phyloP scores from a whole-genome alignment of 2,329 filamentous ascomycete species.

The Botrytis paeoniae region DNA sequence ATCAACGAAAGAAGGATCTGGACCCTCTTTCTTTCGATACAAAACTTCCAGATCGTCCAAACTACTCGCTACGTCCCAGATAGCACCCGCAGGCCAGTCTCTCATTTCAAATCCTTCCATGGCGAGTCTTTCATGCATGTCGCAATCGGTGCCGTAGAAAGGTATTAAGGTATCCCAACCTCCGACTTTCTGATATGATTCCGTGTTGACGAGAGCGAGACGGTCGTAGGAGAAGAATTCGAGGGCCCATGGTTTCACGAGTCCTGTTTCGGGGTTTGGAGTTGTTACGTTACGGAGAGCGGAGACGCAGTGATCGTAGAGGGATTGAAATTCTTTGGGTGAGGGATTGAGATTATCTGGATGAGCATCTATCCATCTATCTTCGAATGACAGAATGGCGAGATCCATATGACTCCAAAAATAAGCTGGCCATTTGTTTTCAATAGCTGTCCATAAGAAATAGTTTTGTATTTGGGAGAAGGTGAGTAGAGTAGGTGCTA shows the following conservation, averaged over 20 bases:
- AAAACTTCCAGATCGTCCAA: constrained; percentile 23
- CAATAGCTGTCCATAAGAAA: constrained; percentile 47
- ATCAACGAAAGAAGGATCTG: constrained; percentile 1
- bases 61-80: constrained; percentile 46
- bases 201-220: constrained; percentile 46
- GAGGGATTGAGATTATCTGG: neutral
- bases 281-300: constrained; percentile 19
- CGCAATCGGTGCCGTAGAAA: constrained; percentile 55
- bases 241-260: constrained; percentile 42
- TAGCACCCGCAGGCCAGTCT: constrained; percentile 43
- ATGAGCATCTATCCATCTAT: constrained; percentile 25
- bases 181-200: constrained; percentile 43
- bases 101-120: constrained; percentile 43
- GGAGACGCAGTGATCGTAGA: constrained; percentile 23
- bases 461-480: constrained; percentile 58
- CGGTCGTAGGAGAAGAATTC: constrained; percentile 56
- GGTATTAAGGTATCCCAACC: constrained; percentile 56
- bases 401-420: constrained; percentile 60
- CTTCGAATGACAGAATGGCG: constrained; percentile 45
- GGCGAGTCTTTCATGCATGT: constrained; percentile 49
- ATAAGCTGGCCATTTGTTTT: constrained; percentile 47
- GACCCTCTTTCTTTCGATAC: constrained; percentile 8
- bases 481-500: constrained; percentile 50
- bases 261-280: constrained; percentile 17
- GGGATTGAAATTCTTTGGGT: constrained; percentile 18